These are phyloP conservation scores for Diplodia seriata DNA, from an alignment of 2,329 filamentous ascomycete species.

Conservation along the genomic window DNA sequence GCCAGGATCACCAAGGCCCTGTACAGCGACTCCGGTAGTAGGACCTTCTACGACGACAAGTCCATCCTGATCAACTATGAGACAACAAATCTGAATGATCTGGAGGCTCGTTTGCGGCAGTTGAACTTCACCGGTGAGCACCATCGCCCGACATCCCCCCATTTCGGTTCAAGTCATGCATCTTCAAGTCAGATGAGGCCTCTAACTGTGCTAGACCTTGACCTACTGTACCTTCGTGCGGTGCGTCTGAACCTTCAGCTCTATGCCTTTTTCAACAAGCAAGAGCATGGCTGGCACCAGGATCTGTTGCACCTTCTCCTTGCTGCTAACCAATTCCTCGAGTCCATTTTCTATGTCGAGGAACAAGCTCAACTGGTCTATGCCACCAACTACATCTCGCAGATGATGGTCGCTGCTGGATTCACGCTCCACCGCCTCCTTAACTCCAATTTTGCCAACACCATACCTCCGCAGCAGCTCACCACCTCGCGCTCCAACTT, in stretches of 20 bases:
- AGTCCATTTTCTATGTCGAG: slow-evolving; percentile 62
- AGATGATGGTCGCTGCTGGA: slow-evolving; percentile 83
- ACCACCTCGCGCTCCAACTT: slow-evolving; percentile 68
- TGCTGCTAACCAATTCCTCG: slow-evolving; percentile 72
- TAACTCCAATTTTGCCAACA: slow-evolving; percentile 75
- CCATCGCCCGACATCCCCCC: slow-evolving; percentile 9
- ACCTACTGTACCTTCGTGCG: slow-evolving; percentile 71
- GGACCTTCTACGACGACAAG: slow-evolving; percentile 32
- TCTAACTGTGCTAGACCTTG: slow-evolving; percentile 47
- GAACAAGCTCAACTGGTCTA: slow-evolving; percentile 67
- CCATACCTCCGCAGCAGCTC: slow-evolving; percentile 67
- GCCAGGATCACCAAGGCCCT: slow-evolving; percentile 32
- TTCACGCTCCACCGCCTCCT: slow-evolving; percentile 79
- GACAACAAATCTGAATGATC: slow-evolving; percentile 32
- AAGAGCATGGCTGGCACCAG: slow-evolving; percentile 50
- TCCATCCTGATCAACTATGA: slow-evolving; percentile 33
- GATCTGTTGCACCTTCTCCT: slow-evolving; percentile 79
- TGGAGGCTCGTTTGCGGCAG: slow-evolving; percentile 32
- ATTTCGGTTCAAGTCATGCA: neutral
- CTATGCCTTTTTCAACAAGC: slow-evolving; percentile 79
- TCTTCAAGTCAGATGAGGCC: slow-evolving; percentile 11
- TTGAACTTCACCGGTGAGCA: slow-evolving; percentile 32
- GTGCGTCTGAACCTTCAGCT: slow-evolving; percentile 77
- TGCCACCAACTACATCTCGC: slow-evolving; percentile 78
- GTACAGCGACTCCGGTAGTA: slow-evolving; percentile 33